phyloP scores from a whole-genome alignment of 768 basidiomycete genomes.

The Tephrocybe sp. region DNA sequence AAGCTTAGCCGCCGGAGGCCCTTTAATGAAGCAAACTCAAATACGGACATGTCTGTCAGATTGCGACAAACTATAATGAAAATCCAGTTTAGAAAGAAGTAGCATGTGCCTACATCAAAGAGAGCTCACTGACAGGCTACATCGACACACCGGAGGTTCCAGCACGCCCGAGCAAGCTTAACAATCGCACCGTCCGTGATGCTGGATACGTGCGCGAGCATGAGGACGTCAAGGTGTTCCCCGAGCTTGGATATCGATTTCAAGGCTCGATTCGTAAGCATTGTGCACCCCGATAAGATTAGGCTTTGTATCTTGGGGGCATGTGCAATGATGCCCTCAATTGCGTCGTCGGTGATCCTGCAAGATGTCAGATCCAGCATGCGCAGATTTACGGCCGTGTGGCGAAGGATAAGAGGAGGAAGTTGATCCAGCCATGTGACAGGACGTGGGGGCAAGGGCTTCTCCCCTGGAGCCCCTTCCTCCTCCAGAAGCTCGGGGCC shows the following conservation, averaged over 20 bases:
- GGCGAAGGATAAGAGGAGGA: conserved; percentile 63
- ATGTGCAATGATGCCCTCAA: conserved; percentile 74
- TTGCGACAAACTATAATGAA: conserved; percentile 64
- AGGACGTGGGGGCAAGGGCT: conserved; percentile 57
- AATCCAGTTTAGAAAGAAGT: conserved; percentile 3
- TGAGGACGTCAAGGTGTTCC: conserved; percentile 74
- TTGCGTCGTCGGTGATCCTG: conserved; percentile 71
- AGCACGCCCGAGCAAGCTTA: conserved; percentile 67
- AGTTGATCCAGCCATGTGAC: conserved; percentile 60
- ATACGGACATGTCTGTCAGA: conserved; percentile 82
- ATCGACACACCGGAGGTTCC: conserved; percentile 78
- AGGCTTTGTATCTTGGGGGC: conserved; percentile 77
- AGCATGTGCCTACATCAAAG: conserved; percentile 10
- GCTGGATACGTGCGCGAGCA: conserved; percentile 75
- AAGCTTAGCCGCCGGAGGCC: conserved; percentile 76
- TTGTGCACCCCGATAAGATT: conserved; percentile 73
- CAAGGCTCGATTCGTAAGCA: conserved; percentile 72
- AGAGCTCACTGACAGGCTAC: conserved; percentile 80
- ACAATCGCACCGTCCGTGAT: conserved; percentile 81
- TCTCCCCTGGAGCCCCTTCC: conserved; percentile 31
- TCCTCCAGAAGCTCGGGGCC: conserved; percentile 23
- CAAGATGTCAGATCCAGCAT: conserved; percentile 79
- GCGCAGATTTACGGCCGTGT: conserved; percentile 72
- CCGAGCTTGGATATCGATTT: conserved; percentile 70
- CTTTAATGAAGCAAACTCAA: conserved; percentile 72